Evolutionary conservation across 176 grass and related monocot genomes (phyloP).

Genomic region (Aegilops tauschii): DNA sequence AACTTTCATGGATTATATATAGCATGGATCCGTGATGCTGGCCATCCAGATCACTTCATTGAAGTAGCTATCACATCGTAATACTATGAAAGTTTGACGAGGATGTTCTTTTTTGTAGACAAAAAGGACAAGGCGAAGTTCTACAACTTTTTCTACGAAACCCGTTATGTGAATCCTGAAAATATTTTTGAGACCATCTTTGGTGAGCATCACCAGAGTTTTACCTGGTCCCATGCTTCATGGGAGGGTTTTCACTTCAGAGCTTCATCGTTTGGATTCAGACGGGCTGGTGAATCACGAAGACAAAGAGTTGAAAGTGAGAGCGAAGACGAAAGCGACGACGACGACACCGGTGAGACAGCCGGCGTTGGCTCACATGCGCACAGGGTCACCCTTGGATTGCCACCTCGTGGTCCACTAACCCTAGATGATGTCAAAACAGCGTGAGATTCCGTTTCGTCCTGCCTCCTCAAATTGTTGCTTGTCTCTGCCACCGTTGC

Average conservation of each 20-base stretch:
- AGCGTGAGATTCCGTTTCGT: slow-evolving; percentile 44
- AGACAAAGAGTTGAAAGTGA: slow-evolving; percentile 38
- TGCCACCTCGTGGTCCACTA: slow-evolving; percentile 56
- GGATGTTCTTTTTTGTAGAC: slow-evolving; percentile 31
- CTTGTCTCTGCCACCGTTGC: background rate
- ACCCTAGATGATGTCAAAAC: slow-evolving; percentile 83
- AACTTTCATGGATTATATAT: slow-evolving; percentile 11
- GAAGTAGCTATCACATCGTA: background rate
- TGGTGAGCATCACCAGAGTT: slow-evolving; percentile 32
- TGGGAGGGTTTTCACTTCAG: slow-evolving; percentile 64
- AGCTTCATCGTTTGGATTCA: slow-evolving; percentile 38
- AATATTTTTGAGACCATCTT: slow-evolving; percentile 61
- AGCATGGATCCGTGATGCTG: background rate
- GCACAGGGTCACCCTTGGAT: slow-evolving; percentile 57
- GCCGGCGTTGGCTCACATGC: slow-evolving; percentile 53
- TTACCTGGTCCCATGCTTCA: slow-evolving; percentile 59
- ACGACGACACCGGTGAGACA: slow-evolving; percentile 43
- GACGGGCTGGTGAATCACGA: slow-evolving; percentile 44
- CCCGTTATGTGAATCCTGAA: slow-evolving; percentile 56
- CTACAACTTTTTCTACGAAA: slow-evolving; percentile 52
- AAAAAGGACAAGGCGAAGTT: slow-evolving; percentile 44
- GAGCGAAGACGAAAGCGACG: slow-evolving; percentile 48
- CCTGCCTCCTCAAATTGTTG: slow-evolving; percentile 7
- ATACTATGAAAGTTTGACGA: background rate
- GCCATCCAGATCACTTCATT: background rate